Conservation (phyloP, 108 stramenopile species). For the Cafeteria roenbergensis region DNA sequence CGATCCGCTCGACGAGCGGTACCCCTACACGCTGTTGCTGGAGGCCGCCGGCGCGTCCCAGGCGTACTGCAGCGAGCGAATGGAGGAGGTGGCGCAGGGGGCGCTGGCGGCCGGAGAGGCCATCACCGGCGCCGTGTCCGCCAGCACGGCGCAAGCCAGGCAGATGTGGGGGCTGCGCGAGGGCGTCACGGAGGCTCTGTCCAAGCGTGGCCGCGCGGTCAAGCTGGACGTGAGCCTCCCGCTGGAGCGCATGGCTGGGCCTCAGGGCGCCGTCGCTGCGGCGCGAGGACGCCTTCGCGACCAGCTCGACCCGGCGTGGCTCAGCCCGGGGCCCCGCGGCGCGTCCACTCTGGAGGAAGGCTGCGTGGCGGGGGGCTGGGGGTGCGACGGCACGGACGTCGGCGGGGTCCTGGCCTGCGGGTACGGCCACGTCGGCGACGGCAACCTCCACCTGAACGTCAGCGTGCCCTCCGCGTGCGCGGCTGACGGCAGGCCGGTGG, state of each 20-base stretch:
- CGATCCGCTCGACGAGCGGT: constrained; percentile 10
- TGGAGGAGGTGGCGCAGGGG: constrained; percentile 61
- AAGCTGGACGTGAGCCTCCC: constrained; percentile 87
- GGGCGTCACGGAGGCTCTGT: constrained; percentile 24
- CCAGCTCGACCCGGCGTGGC: too few species aligned
- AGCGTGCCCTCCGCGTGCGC: neutral
- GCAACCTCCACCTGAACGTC: constrained; percentile 86
- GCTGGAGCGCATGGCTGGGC: constrained; percentile 50
- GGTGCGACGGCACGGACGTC: too few species aligned
- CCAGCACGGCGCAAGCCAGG: constrained; percentile 54
- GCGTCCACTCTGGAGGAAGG: too few species aligned
- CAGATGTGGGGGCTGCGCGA: constrained; percentile 35
- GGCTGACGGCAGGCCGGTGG: neutral
- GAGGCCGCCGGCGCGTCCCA: constrained; percentile 71
- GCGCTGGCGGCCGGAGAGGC: constrained; percentile 41
- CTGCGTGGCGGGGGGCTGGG: too few species aligned
- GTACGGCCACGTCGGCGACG: constrained; percentile 80
- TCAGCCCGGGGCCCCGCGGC: too few species aligned
- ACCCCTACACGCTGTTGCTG: constrained; percentile 60
- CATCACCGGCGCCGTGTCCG: constrained; percentile 61
- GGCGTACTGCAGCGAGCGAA: constrained; percentile 62
- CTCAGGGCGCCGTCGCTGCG: constrained; percentile 49
- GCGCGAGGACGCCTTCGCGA: constrained; percentile 33
- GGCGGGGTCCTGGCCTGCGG: constrained; percentile 23
- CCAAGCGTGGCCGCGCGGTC: constrained; percentile 51